Percentiles rank a stretch among this genome's conserved stretches.
These are phyloP conservation scores for Tylopilus balloui DNA, from an alignment of 768 basidiomycete genomes.

Conservation along the genomic window DNA sequence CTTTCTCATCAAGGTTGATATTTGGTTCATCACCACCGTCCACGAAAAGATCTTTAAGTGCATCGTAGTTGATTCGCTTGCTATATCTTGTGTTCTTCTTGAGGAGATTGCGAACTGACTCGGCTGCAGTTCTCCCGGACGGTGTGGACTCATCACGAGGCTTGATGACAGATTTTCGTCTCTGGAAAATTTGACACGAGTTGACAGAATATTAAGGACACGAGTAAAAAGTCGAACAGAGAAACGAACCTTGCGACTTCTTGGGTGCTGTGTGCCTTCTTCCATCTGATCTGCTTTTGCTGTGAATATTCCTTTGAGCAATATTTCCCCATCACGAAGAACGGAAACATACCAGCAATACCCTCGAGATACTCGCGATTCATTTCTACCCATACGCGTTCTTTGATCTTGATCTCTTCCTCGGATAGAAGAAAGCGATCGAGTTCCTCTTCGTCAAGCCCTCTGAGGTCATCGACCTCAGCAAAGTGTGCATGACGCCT, in stretches of 20 bases:
- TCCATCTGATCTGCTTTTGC: constrained; percentile 64
- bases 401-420: constrained; percentile 81
- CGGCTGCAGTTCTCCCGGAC: constrained; percentile 32
- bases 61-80: constrained; percentile 92
- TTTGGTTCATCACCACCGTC: constrained; percentile 31
- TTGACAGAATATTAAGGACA: constrained; percentile 3
- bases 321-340: constrained; percentile 22
- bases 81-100: constrained; percentile 87
- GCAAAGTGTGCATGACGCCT: constrained; percentile 51
- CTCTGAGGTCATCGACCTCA: constrained; percentile 56
- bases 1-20: constrained; percentile 38
- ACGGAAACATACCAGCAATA: constrained; percentile 54
- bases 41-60: constrained; percentile 73
- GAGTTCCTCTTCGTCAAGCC: constrained; percentile 88
- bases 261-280: constrained; percentile 37
- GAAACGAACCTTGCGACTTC: constrained; percentile 76
- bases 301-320: constrained; percentile 45
- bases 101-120: constrained; percentile 46
- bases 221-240: constrained; percentile 27
- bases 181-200: constrained; percentile 37
- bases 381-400: constrained; percentile 90
- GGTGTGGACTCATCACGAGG: constrained; percentile 72
- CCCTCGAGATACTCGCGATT: constrained; percentile 89
- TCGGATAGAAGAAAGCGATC: constrained; percentile 73
- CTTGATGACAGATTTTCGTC: constrained; percentile 59